phyloP scores from a whole-genome alignment of 2,329 filamentous ascomycete species.

The Alternaria sp. region DNA sequence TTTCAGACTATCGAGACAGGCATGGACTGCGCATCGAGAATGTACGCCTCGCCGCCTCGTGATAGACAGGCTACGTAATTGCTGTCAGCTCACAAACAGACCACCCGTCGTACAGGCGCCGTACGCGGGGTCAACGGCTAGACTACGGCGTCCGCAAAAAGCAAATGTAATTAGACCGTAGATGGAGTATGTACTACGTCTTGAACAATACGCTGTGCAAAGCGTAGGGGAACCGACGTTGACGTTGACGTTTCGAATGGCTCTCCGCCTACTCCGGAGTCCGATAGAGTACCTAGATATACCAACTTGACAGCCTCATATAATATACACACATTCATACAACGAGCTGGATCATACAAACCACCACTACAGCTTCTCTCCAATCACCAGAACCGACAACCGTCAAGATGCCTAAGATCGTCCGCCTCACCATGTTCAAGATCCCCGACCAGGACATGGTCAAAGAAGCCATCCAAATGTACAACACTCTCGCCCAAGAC shows the following conservation, averaged over 20 bases:
- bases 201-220: slow-evolving; percentile 7
- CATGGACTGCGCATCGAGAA: neutral
- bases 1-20: neutral
- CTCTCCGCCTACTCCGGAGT: slow-evolving; percentile 34
- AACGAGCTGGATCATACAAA: neutral
- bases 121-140: slow-evolving; percentile 1
- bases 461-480: slow-evolving; percentile 40
- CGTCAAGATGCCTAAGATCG: slow-evolving; percentile 40
- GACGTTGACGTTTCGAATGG: slow-evolving; percentile 17
- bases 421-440: slow-evolving; percentile 49
- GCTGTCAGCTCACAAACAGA: neutral
- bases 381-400: slow-evolving; percentile 3
- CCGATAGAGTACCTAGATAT: slow-evolving; percentile 1
- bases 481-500: slow-evolving; percentile 41
- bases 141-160: slow-evolving; percentile 3
- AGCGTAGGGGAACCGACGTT: slow-evolving; percentile 28
- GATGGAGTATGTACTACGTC: neutral
- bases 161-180: slow-evolving; percentile 1
- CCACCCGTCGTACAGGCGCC: neutral
- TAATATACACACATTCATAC: neutral
- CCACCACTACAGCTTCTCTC: neutral
- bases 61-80: neutral
- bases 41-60: neutral
- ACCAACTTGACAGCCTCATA: neutral
- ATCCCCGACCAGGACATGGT: slow-evolving; percentile 37